Evolutionary conservation across 2,329 filamentous ascomycete genomes (phyloP).

Genomic region (Exserohilum rostratum): DNA sequence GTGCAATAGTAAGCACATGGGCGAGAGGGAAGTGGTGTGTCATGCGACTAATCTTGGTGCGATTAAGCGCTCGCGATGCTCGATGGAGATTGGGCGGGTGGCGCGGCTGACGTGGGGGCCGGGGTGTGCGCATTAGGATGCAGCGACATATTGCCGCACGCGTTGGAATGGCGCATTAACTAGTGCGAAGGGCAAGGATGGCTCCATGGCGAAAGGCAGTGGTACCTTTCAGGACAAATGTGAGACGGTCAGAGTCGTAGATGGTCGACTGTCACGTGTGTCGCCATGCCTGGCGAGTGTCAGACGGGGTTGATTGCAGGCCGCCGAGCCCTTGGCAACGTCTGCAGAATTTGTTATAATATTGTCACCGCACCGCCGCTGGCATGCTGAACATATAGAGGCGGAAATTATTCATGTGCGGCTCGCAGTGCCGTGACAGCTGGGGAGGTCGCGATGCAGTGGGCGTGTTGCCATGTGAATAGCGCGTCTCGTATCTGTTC

Average conservation of each 20-base stretch:
- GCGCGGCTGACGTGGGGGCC: constrained; percentile 28
- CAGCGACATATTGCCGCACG: constrained; percentile 11
- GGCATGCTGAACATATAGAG: neutral
- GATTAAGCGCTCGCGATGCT: constrained; percentile 26
- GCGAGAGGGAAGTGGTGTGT: constrained; percentile 12
- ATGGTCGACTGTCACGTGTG: neutral
- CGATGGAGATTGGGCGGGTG: constrained; percentile 18
- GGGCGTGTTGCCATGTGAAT: neutral
- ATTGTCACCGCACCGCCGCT: neutral
- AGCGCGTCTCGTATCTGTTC: constrained; percentile 5
- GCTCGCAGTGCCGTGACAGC: neutral
- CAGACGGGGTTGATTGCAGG: neutral
- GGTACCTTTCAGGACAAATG: neutral
- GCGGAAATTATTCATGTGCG: neutral
- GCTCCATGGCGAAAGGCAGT: neutral
- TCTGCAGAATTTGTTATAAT: neutral
- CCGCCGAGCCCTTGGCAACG: neutral
- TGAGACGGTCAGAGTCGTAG: neutral
- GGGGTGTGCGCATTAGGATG: constrained; percentile 10
- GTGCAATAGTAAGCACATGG: constrained; percentile 22
- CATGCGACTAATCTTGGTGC: constrained; percentile 24
- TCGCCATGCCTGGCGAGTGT: neutral
- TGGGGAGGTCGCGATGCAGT: neutral
- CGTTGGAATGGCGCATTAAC: constrained; percentile 6
- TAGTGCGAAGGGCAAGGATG: neutral